Evolutionary conservation across 2,329 filamentous ascomycete species (phyloP).

Genomic region (Neoscytalidium dimidiatum): DNA sequence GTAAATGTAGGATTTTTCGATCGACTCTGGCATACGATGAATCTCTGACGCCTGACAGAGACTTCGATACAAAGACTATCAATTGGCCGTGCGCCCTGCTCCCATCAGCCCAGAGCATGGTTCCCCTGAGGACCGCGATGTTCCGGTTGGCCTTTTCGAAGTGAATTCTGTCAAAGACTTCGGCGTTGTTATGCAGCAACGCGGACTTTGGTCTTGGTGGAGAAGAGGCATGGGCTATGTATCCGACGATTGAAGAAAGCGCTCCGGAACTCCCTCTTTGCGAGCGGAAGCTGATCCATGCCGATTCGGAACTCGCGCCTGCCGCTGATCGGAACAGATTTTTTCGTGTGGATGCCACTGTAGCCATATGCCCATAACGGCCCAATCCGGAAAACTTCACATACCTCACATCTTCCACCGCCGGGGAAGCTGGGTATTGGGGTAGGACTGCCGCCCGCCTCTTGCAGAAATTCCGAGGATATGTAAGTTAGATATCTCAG

Average conservation of each 20-base stretch:
- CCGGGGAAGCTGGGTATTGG: too few species aligned
- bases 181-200: conserved; percentile 60
- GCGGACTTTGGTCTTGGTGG: conserved; percentile 67
- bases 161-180: conserved; percentile 67
- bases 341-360: too few species aligned
- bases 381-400: too few species aligned
- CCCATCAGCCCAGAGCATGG: conserved; percentile 29
- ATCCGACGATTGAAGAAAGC: not conserved
- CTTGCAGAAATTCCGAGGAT: too few species aligned
- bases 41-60: conserved; percentile 29
- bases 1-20: conserved; percentile 53
- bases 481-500: too few species aligned
- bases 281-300: not conserved
- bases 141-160: conserved; percentile 51
- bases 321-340: too few species aligned
- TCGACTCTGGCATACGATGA: not conserved
- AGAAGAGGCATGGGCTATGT: conserved; percentile 64
- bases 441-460: too few species aligned
- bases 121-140: conserved; percentile 21
- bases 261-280: not conserved
- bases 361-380: too few species aligned
- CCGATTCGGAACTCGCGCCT: too few species aligned
- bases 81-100: conserved; percentile 59
- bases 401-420: too few species aligned
- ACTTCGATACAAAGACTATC: conserved; percentile 72